phyloP scores from a whole-genome alignment of 1,284 basidiomycete genomes.

The Ganoderma boninense region DNA sequence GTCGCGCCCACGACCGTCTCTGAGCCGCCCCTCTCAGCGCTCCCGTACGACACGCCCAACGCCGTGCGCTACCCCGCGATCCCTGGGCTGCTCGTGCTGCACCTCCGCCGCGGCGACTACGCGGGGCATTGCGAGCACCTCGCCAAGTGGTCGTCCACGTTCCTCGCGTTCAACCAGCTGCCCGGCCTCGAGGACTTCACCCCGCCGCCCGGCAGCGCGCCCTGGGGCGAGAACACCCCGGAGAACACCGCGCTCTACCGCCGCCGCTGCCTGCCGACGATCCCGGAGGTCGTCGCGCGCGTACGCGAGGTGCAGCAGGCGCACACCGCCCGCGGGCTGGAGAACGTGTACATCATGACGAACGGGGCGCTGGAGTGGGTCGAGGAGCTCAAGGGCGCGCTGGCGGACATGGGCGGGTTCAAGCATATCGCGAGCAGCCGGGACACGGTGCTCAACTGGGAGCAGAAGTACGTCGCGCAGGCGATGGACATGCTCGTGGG shows the following conservation, averaged over 20 bases:
- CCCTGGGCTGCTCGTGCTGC: constrained; percentile 60
- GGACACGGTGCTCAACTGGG: constrained; percentile 47
- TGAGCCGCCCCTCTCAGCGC: constrained; percentile 30
- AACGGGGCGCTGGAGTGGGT: constrained; percentile 54
- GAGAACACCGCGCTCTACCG: constrained; percentile 45
- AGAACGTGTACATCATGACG: constrained; percentile 62
- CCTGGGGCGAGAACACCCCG: constrained; percentile 39
- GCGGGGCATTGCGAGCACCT: constrained; percentile 59
- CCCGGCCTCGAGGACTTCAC: constrained; percentile 52
- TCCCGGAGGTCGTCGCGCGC: constrained; percentile 52
- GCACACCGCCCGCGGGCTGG: constrained; percentile 39
- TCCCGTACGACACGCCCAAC: constrained; percentile 21
- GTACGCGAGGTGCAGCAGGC: constrained; percentile 47
- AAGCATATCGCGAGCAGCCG: constrained; percentile 42
- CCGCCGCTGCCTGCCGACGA: constrained; percentile 56
- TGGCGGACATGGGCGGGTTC: constrained; percentile 40
- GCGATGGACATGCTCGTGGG: constrained; percentile 56
- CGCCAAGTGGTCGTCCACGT: constrained; percentile 50
- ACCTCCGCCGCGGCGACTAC: constrained; percentile 71
- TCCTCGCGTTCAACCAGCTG: constrained; percentile 53
- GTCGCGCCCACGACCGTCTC: constrained; percentile 38
- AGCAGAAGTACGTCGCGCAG: constrained; percentile 50
- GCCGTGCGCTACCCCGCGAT: constrained; percentile 38
- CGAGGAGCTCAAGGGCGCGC: constrained; percentile 50
- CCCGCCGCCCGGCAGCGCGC: constrained; percentile 36